Conservation (phyloP, 129 eudicot genomes). For the Daucus carota region DH1_v3.0 NC_030388.2:23727501-23728000, state of each 20-base stretch:
- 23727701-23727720: neutral
- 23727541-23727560: too few species aligned
- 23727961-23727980: conserved; percentile 28
- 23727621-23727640: neutral
- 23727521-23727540: too few species aligned
- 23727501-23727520: too few species aligned
- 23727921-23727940: conserved; percentile 45
- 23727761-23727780: neutral
- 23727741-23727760: neutral
- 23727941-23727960: conserved; percentile 54
- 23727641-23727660: neutral
- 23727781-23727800: neutral
- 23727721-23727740: neutral
- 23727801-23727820: neutral
- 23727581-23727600: too few species aligned
- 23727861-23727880: conserved; percentile 16
- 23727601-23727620: neutral
- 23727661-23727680: neutral
- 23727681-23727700: neutral
- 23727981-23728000: conserved; percentile 45
- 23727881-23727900: conserved; percentile 28
- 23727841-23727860: conserved; percentile 8
- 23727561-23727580: too few species aligned
- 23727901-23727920: conserved; percentile 40
- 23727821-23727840: neutral